Evolutionary conservation across 768 basidiomycete genomes (phyloP), one percentile per base, ranked within the genome.

Genomic region (Fomitopsis pulvina): DNA sequence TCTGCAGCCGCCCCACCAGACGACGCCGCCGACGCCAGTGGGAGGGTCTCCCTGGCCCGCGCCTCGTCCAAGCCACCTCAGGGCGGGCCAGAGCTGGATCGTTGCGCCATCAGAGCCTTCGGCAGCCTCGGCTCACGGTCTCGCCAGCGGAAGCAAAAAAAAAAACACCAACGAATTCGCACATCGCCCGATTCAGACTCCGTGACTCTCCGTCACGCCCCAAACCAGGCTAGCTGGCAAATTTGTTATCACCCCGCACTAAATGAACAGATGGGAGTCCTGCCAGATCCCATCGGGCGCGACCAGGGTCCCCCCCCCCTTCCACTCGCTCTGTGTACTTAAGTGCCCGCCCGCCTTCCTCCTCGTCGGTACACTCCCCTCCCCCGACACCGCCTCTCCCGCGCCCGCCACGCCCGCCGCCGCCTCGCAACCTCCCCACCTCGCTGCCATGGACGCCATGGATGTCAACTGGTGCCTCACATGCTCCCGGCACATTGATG

Each of bases 391-490:
- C 54, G 45, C 54, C 56, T 53, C 47, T 58, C 41, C 44, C 63
- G 55, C 48, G 45, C 54, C 56, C 54, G 48, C 59, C 41, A 46
- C 63, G 55, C 48, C 59, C 53, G 45, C 37, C 40, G 26, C 50
- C 41, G 29, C 44, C 60, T 57, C 47, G 54, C 37, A 39, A 47
- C 25, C 2, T 47, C 37, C 44, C 41, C 18, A 42, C 42, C 26
- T 2, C 40, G 25, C 26, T 52, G 20, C 47, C 24, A 59, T 60
- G 60, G 56, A 56, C 57, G 64, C 67, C 58, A 79, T 83, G 75
- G 83, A 85, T 66, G 74, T 76, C 56, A 78, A 85, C 70, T 85
- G 81, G 81, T 88, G 85, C 63, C 70, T 87, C 56, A 70, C 72
- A 48, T 88, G 85, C 71, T 72, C 74, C 56, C 72, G 75, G 55